phyloP scores from a whole-genome alignment of 2,329 filamentous ascomycete genomes.

The Penicillium hesseltinei region DNA sequence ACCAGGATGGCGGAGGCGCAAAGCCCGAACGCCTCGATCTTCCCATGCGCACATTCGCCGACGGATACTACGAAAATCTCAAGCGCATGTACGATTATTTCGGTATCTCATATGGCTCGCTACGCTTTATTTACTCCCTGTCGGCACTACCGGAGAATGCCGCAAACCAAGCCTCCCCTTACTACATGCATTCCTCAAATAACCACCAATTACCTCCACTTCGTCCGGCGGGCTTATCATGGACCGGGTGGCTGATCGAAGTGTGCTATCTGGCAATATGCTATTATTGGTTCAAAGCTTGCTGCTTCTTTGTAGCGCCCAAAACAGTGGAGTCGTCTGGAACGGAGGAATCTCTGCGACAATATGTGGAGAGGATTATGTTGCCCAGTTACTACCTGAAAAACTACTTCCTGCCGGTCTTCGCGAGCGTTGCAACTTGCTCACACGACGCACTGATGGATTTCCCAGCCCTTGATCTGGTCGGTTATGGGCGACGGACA shows the following conservation, averaged over 20 bases:
- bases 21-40: constrained; percentile 39
- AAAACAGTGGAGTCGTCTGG: constrained; percentile 12
- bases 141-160: constrained; percentile 31
- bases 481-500: constrained; percentile 51
- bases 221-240: constrained; percentile 29
- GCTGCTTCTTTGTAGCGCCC: constrained; percentile 51
- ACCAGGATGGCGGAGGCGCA: constrained; percentile 16
- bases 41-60: constrained; percentile 54
- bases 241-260: constrained; percentile 45
- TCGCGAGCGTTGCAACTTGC: constrained; percentile 57
- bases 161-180: constrained; percentile 26
- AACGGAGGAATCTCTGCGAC: constrained; percentile 45
- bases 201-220: constrained; percentile 51
- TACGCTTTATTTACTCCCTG: constrained; percentile 56
- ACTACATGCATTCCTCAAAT: constrained; percentile 57
- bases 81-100: constrained; percentile 58
- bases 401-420: constrained; percentile 55
- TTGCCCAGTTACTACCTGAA: constrained; percentile 49
- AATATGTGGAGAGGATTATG: constrained; percentile 53
- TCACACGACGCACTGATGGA: constrained; percentile 51
- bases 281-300: constrained; percentile 55
- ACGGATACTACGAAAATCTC: constrained; percentile 56
- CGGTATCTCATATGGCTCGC: constrained; percentile 49
- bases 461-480: constrained; percentile 55
- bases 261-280: constrained; percentile 48